phyloP scores from a whole-genome alignment of 2,329 filamentous ascomycete genomes.

The Pseudocercospora pini-densiflorae region DNA sequence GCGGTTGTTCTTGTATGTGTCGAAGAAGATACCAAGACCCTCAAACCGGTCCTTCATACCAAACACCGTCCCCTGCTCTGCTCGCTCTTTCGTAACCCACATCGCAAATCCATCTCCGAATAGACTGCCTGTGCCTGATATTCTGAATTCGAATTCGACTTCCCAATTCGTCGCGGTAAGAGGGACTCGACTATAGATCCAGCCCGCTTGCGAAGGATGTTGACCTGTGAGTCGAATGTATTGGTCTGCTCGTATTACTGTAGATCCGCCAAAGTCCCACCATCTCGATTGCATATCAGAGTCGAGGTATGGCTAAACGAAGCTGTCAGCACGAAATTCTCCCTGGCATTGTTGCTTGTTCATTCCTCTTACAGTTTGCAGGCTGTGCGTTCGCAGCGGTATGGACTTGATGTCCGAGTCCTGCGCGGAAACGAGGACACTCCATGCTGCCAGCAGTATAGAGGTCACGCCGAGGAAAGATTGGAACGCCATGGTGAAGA shows the following conservation, averaged over 20 bases:
- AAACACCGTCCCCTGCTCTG: constrained; percentile 79
- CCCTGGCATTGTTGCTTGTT: too few relatives aligned
- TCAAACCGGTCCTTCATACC: constrained; percentile 88
- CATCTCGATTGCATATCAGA: constrained; percentile 98
- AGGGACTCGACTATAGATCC: constrained; percentile 91
- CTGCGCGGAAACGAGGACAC: constrained; percentile 32
- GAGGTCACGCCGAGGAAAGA: constrained; percentile 28
- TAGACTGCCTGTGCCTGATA: constrained; percentile 84
- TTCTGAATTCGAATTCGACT: constrained; percentile 94
- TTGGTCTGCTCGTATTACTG: constrained; percentile 75
- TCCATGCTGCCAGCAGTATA: constrained; percentile 41
- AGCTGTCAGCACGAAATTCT: neutral
- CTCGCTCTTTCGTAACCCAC: constrained; percentile 96
- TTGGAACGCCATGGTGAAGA: constrained; percentile 26
- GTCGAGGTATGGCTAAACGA: constrained; percentile 84
- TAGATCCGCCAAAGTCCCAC: constrained; percentile 98
- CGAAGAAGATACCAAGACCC: constrained; percentile 92
- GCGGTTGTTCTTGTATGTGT: constrained; percentile 99
- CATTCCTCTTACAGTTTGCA: constrained; percentile 33
- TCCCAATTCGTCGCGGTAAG: constrained; percentile 99
- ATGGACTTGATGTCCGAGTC: constrained; percentile 42
- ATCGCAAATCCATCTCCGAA: constrained; percentile 97
- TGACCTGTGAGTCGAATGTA: constrained; percentile 94
- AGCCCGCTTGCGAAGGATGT: constrained; percentile 86
- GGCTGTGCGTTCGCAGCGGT: constrained; percentile 41